phyloP scores from a whole-genome alignment of 1,284 basidiomycete genomes.

The Somion occarium region DNA sequence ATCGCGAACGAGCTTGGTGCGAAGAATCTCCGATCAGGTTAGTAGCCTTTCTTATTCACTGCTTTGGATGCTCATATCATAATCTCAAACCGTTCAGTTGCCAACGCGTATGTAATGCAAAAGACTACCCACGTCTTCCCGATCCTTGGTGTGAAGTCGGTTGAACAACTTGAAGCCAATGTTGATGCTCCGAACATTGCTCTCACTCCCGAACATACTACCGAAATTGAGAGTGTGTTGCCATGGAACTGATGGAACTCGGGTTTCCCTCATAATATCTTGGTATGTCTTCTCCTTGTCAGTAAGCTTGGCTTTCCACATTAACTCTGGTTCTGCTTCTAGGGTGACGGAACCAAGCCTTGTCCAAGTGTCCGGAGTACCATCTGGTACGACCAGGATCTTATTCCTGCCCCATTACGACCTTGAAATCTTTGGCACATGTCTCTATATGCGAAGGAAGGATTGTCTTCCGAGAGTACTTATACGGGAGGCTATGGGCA shows the following conservation, averaged over 20 bases:
- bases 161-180: constrained; percentile 2
- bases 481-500: too few relatives aligned
- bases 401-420: neutral
- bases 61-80: neutral
- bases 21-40: constrained; percentile 27
- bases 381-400: neutral
- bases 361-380: neutral
- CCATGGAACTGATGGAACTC: neutral
- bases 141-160: neutral
- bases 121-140: constrained; percentile 39
- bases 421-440: neutral
- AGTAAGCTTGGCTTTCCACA: neutral
- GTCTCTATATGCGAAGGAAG: too few relatives aligned
- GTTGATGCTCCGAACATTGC: neutral
- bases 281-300: neutral
- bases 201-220: constrained; percentile 1
- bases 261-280: neutral
- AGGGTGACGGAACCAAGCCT: neutral
- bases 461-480: too few relatives aligned
- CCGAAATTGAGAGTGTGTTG: neutral
- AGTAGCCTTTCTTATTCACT: neutral
- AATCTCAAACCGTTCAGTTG: constrained; percentile 21
- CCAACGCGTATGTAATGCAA: constrained; percentile 40
- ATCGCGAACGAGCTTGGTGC: constrained; percentile 13
- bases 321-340: neutral